A percentile compares a stretch with the other conserved stretches of the same genome.
Evolutionary conservation across 179 eudicot genomes (phyloP).

Genomic region (Spergularia azorica): DNA sequence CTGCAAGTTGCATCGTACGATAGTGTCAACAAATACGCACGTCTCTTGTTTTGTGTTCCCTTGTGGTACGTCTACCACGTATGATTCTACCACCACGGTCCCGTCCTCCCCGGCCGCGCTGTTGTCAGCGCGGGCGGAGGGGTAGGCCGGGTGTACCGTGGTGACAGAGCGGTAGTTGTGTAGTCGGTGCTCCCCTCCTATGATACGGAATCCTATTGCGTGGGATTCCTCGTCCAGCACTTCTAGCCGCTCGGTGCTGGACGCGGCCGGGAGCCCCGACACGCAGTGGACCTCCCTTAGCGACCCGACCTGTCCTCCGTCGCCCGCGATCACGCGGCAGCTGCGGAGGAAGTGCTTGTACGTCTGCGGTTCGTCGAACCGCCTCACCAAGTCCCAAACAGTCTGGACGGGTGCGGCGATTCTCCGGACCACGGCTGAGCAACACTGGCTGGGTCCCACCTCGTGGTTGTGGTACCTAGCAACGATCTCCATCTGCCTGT

Average conservation of each 20-base stretch:
- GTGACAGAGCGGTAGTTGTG: conserved; percentile 41
- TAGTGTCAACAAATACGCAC: conserved; percentile 43
- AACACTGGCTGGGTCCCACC: conserved; percentile 35
- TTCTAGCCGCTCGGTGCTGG: conserved; percentile 40
- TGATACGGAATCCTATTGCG: conserved; percentile 32
- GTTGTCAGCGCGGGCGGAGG: neutral
- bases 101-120: conserved; percentile 18
- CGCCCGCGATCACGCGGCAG: conserved; percentile 34
- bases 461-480: conserved; percentile 37
- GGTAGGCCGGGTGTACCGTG: conserved; percentile 33
- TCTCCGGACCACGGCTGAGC: conserved; percentile 34
- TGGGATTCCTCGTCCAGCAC: conserved; percentile 33
- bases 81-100: conserved; percentile 44
- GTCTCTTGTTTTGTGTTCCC: conserved; percentile 46
- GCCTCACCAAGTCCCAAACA: conserved; percentile 37
- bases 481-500: conserved; percentile 30
- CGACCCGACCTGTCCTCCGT: conserved; percentile 30
- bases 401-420: conserved; percentile 36
- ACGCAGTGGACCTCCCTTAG: conserved; percentile 36
- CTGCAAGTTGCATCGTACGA: conserved; percentile 39
- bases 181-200: conserved; percentile 41
- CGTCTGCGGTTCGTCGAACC: conserved; percentile 42
- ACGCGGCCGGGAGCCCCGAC: conserved; percentile 41
- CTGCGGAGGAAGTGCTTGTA: conserved; percentile 41
- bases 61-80: conserved; percentile 38